These are phyloP conservation scores for Cylindrotheca fusiformis DNA, from an alignment of 108 stramenopile species.

Conservation along the genomic window DNA sequence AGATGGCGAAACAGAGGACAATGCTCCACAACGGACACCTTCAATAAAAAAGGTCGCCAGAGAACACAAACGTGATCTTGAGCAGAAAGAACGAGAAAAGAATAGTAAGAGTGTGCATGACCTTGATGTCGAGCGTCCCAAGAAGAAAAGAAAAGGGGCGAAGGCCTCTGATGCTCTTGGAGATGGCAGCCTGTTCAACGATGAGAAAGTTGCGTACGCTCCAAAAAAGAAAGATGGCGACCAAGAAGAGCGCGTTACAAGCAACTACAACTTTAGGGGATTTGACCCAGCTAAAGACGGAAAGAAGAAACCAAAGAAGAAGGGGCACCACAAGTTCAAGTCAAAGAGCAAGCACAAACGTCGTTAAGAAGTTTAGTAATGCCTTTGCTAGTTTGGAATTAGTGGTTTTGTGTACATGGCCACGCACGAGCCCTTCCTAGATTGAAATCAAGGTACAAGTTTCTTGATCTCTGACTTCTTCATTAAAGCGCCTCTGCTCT, in stretches of 20 bases:
- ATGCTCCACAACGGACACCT: conserved; percentile 8
- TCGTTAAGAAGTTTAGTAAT: conserved; percentile 28
- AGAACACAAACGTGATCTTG: conserved; percentile 22
- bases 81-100: conserved; percentile 25
- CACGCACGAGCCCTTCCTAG: too few species aligned
- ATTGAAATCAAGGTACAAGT: too few species aligned
- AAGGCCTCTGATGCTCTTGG: conserved; percentile 61
- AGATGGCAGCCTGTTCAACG: conserved; percentile 73
- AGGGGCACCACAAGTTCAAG: conserved; percentile 67
- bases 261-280: conserved; percentile 54
- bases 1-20: conserved; percentile 26
- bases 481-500: too few species aligned
- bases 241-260: conserved; percentile 39
- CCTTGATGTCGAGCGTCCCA: conserved; percentile 32
- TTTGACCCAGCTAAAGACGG: conserved; percentile 51
- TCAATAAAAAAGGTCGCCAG: conserved; percentile 22
- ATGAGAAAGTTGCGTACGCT: conserved; percentile 63
- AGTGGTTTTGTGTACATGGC: neutral
- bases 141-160: conserved; percentile 45
- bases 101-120: conserved; percentile 34
- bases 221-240: conserved; percentile 45
- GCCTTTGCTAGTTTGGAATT: neutral
- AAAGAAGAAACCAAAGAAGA: conserved; percentile 56
- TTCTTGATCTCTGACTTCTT: too few species aligned
- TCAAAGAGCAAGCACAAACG: conserved; percentile 71